These are phyloP conservation scores for Beverwykella pulmonaria DNA, from an alignment of 495 filamentous ascomycete genomes.

Conservation along the genomic window DNA sequence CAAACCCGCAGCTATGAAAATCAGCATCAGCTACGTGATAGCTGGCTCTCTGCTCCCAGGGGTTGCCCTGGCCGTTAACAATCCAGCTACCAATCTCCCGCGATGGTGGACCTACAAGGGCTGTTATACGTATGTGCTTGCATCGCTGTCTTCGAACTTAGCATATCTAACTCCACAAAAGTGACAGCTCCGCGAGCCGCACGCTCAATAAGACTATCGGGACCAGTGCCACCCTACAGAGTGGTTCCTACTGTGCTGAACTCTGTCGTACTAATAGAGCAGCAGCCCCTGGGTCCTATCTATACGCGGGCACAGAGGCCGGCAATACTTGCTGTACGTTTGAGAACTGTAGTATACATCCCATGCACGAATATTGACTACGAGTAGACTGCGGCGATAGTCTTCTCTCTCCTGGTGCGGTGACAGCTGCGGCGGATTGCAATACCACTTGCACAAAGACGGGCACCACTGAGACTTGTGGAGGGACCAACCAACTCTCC, in stretches of 20 bases:
- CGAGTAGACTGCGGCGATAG: background rate
- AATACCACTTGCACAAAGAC: background rate
- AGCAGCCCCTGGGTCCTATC: background rate
- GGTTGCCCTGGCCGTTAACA: background rate
- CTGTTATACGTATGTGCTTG: background rate
- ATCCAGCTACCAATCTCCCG: background rate
- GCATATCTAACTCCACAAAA: background rate
- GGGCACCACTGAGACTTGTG: background rate
- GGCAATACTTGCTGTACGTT: background rate
- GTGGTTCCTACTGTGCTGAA: background rate
- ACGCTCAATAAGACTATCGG: background rate
- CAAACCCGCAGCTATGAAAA: conserved; percentile 1
- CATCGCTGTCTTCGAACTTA: background rate
- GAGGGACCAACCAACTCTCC: background rate
- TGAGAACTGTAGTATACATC: background rate
- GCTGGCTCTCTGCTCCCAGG: conserved; percentile 5
- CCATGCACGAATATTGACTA: background rate
- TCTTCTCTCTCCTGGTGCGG: background rate
- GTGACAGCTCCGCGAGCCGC: background rate
- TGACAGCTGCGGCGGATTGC: background rate
- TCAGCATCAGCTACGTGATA: background rate
- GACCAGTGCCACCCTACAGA: background rate
- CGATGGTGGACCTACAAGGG: background rate
- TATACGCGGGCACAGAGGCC: background rate
- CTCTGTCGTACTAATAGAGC: background rate